Conservation (phyloP, 257 asterid genomes). For the Capsicum rhomboideum region DNA sequence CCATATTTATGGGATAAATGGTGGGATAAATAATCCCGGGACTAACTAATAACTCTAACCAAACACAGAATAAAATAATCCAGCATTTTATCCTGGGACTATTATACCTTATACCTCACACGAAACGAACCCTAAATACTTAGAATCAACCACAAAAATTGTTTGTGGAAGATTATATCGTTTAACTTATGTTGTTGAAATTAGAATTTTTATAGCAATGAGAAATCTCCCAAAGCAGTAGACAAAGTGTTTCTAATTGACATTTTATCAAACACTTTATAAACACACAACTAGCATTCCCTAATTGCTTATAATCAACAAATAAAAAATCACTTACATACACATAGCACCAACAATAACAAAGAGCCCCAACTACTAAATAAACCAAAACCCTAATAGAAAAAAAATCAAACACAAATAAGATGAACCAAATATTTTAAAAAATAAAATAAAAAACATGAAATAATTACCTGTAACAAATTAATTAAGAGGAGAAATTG, state of each 20-base stretch:
- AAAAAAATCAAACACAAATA: background rate
- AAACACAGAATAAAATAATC: too few species aligned
- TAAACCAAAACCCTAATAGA: background rate
- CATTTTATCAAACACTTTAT: background rate
- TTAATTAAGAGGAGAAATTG: background rate
- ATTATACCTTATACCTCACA: too few species aligned
- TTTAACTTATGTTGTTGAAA: too few species aligned
- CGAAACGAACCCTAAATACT: too few species aligned
- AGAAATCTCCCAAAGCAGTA: background rate
- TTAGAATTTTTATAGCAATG: too few species aligned
- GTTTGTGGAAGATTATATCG: too few species aligned
- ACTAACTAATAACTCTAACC: too few species aligned
- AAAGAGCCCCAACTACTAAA: background rate
- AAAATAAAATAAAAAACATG: background rate
- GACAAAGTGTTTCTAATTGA: background rate
- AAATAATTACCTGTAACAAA: background rate
- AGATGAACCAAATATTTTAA: too few species aligned
- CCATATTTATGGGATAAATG: too few species aligned
- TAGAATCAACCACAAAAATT: background rate
- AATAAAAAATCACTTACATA: background rate
- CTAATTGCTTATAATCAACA: background rate
- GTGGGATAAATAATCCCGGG: too few species aligned
- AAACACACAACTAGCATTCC: background rate
- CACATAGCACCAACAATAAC: background rate
- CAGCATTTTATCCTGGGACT: too few species aligned